Evolutionary conservation across 495 filamentous ascomycete species (phyloP).

Genomic region (Penicillium coffeae): DNA sequence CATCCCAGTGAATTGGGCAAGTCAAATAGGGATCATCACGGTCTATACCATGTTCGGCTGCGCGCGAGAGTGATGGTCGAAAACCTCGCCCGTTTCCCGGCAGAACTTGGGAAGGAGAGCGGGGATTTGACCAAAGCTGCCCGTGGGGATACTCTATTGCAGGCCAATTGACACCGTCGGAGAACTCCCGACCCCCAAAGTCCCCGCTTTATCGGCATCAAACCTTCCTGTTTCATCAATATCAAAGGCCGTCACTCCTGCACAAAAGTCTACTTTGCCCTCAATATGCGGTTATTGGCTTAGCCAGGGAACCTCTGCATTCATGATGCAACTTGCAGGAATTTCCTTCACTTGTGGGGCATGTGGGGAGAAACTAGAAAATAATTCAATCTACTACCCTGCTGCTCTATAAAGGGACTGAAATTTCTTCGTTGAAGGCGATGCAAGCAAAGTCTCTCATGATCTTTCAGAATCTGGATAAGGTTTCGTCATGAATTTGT

Average conservation of each 20-base stretch:
- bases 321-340: slow-evolving; percentile 6
- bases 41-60: not conserved
- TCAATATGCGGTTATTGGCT: slow-evolving; percentile 1
- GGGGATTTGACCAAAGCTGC: not conserved
- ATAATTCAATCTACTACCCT: not conserved
- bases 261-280: not conserved
- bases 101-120: slow-evolving; percentile 1
- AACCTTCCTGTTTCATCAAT: not conserved
- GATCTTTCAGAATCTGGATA: not conserved
- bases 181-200: slow-evolving; percentile 1
- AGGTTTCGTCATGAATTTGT: slow-evolving; percentile 5
- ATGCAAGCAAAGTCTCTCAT: not conserved
- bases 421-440: not conserved
- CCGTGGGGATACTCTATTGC: not conserved
- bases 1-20: no score
- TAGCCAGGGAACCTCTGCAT: not conserved
- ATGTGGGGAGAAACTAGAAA: no score
- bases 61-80: not conserved
- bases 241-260: slow-evolving; percentile 7
- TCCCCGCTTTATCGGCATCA: slow-evolving; percentile 4
- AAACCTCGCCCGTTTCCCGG: not conserved
- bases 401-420: not conserved
- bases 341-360: slow-evolving; percentile 3
- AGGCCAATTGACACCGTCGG: not conserved
- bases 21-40: slow-evolving; percentile 4